A percentile compares a stretch with the other conserved stretches of the same genome.
Conservation (phyloP, 495 filamentous ascomycete species). For the Tetracladium marchalianum region DNA sequence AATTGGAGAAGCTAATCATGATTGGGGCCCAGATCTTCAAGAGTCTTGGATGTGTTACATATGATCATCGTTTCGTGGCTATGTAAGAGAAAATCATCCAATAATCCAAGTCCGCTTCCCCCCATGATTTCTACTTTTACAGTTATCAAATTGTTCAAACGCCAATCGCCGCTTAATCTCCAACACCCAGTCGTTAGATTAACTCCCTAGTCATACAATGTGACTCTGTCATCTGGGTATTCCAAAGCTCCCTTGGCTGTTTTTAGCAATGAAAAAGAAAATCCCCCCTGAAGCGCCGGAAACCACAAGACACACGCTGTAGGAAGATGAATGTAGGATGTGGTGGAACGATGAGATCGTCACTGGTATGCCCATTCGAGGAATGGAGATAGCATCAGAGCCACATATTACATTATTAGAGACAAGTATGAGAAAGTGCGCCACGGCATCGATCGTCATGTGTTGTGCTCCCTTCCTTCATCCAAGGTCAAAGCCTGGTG, state of each 20-base stretch:
- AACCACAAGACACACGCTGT: too few relatives aligned
- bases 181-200: not conserved
- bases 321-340: not conserved
- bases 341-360: not conserved
- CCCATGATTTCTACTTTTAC: not conserved
- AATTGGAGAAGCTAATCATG: too few relatives aligned
- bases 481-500: too few relatives aligned
- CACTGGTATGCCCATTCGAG: not conserved
- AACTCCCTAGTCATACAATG: conserved; percentile 6
- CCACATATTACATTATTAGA: conserved; percentile 1
- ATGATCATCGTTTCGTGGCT: too few relatives aligned
- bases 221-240: not conserved
- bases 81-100: too few relatives aligned
- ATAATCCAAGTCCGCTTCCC: too few relatives aligned
- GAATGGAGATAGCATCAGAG: not conserved
- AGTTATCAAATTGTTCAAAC: not conserved
- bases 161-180: not conserved
- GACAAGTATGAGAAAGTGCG: conserved; percentile 1
- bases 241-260: too few relatives aligned
- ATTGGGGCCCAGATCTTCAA: too few relatives aligned
- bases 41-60: too few relatives aligned
- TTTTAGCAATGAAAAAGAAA: too few relatives aligned
- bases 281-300: too few relatives aligned
- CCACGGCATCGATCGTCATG: conserved; percentile 1
- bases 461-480: not conserved